Evolutionary conservation across 2,329 filamentous ascomycete genomes (phyloP), one percentile per base, ranked within the genome.

Genomic region (Dactylellina leptospora): DNA sequence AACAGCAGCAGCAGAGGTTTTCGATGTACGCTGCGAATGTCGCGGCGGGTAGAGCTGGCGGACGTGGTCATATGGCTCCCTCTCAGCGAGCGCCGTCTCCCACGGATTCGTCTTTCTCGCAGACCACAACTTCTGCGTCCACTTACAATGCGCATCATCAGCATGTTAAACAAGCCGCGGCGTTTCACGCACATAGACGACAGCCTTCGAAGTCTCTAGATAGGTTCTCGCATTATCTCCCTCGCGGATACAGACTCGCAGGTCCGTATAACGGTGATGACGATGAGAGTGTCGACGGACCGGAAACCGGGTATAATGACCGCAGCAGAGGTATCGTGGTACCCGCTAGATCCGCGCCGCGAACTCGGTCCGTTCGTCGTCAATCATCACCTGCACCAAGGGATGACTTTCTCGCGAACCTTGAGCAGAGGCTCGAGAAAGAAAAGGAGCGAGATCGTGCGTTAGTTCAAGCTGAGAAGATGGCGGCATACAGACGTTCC

Each of bases 221-320:
- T 25, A 25, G 66, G n/a, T 36, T 71, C 25, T 71, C 66, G 40
- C 58, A 71, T 30, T 71, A 71, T 30, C 44, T 71, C 1, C 51
- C 44, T 23, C 38, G 48, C 5, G 66, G 66, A 16, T 71, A 71
- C n/a, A 63, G 66, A 42, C 53, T 71, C 18, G 66, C 66, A 10
- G 58, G 58, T 1, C 51, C 51, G 3, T 63, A 71, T 27, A n/a
- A 40, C 10, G 38, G 20, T 8, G 64, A 54, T 18, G n/a, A n/a
- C n/a, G 56, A 71, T n/a, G 66, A 71, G 27, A 59, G 61, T 13
- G 18, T 63, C n/a, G n/a, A n/a, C n/a, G 66, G 58, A n/a, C 66
- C 66, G 3, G 51, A 55, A 10, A 53, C 48, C 5, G 16, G 28
- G 18, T 53, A 63, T 4, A 58, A 71, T 3, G 64, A 70, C 16